These are phyloP conservation scores for Adiantum capillusveneris DNA, from an alignment of 75 land plant species.

Conservation along the genomic window DNA sequence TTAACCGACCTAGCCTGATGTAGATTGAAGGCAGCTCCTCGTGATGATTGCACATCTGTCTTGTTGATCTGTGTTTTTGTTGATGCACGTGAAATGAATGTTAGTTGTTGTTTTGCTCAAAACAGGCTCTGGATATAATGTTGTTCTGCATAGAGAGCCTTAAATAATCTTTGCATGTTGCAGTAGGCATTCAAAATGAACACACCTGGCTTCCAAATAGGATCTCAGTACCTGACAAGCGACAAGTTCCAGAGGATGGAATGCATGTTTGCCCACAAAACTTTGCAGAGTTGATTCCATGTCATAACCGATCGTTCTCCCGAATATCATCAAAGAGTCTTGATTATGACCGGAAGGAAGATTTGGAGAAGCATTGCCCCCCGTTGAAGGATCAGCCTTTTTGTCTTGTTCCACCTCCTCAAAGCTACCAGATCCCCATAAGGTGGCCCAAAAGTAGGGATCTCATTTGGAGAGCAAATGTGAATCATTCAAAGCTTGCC, in stretches of 20 bases:
- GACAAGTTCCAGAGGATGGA: not conserved
- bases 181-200: constrained; percentile 4
- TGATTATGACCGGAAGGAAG: constrained; percentile 42
- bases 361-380: constrained; percentile 77
- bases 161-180: not conserved
- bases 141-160: not conserved
- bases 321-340: constrained; percentile 22
- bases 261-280: constrained; percentile 55
- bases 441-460: constrained; percentile 75
- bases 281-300: constrained; percentile 69
- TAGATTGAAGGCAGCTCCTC: no score
- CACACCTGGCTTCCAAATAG: constrained; percentile 25
- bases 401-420: constrained; percentile 76
- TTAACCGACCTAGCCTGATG: no score
- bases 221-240: constrained; percentile 9
- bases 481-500: constrained; percentile 74
- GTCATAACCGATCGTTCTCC: constrained; percentile 51
- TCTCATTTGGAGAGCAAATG: constrained; percentile 77
- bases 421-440: constrained; percentile 65
- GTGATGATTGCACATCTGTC: no score
- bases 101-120: no score
- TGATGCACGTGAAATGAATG: not conserved
- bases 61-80: not conserved
- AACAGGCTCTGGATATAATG: constrained; percentile 3
- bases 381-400: constrained; percentile 54